phyloP scores from a whole-genome alignment of 139 green algal species.

The Axilococcus clingmanii region DNA sequence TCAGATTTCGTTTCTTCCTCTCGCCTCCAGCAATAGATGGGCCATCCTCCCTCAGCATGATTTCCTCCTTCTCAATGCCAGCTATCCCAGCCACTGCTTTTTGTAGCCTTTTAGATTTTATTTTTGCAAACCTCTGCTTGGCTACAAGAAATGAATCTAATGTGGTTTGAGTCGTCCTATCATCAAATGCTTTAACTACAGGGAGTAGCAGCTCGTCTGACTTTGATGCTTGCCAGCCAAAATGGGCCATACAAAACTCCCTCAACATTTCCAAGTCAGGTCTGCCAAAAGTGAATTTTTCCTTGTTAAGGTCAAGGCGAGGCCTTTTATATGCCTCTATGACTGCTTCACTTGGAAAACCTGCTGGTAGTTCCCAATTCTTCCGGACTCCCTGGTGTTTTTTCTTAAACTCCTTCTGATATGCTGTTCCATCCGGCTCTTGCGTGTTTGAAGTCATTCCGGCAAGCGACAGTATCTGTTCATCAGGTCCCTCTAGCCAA shows the following conservation, averaged over 20 bases:
- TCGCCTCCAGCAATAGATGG: no score
- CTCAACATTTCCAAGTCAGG: slow-evolving; percentile 62
- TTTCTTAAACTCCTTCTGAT: slow-evolving; percentile 46
- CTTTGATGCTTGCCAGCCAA: slow-evolving; percentile 54
- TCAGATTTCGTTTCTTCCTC: no score
- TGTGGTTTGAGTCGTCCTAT: slow-evolving; percentile 53
- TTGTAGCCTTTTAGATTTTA: slow-evolving; percentile 67
- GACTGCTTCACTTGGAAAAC: slow-evolving; percentile 60
- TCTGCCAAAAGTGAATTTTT: slow-evolving; percentile 55
- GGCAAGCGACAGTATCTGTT: slow-evolving; percentile 19
- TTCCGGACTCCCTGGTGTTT: slow-evolving; percentile 42
- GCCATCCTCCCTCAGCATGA: no score
- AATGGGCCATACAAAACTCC: slow-evolving; percentile 57
- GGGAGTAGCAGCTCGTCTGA: slow-evolving; percentile 64
- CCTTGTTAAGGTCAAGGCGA: slow-evolving; percentile 28
- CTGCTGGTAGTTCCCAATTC: slow-evolving; percentile 60
- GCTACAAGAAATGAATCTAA: slow-evolving; percentile 75
- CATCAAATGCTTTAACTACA: slow-evolving; percentile 59
- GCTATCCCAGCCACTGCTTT: slow-evolving; percentile 41
- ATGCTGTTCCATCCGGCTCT: neutral
- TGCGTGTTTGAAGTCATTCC: slow-evolving; percentile 3
- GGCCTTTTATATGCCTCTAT: slow-evolving; percentile 39
- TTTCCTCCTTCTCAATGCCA: slow-evolving; percentile 22
- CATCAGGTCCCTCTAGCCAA: slow-evolving; percentile 48
- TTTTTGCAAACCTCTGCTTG: slow-evolving; percentile 82